Conservation (phyloP, 371 early-diverging fungal genomes). For the Nematocida ausubeli region DNA sequence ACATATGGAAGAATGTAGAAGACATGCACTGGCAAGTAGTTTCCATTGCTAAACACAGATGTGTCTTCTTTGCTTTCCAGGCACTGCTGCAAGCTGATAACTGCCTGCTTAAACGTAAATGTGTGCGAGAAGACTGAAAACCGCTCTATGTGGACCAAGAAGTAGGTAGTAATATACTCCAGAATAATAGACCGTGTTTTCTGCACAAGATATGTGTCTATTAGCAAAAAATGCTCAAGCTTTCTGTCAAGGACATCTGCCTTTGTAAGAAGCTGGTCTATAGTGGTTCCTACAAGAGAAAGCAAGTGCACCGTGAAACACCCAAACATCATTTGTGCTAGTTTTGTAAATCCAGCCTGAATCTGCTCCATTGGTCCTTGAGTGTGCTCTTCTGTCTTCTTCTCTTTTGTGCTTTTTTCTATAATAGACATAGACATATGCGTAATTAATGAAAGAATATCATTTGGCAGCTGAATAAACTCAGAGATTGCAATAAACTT, state of each 20-base stretch:
- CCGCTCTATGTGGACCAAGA: conserved; percentile 16
- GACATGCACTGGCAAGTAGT: conserved; percentile 4
- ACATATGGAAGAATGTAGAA: conserved; percentile 28
- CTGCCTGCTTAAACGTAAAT: neutral
- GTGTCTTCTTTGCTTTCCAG: neutral
- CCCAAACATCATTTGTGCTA: conserved; percentile 2
- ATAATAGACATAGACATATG: neutral
- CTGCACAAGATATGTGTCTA: neutral
- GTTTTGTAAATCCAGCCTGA: neutral
- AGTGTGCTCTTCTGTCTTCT: neutral
- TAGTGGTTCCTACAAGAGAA: neutral
- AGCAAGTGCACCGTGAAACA: conserved; percentile 36
- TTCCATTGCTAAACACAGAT: neutral
- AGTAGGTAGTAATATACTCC: conserved; percentile 6
- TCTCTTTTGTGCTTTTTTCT: neutral
- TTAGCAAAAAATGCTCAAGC: conserved; percentile 24
- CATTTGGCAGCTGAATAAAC: conserved; percentile 11
- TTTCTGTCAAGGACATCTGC: conserved; percentile 24
- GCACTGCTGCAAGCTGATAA: conserved; percentile 6
- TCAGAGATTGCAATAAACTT: conserved; percentile 20
- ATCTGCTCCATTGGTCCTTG: neutral
- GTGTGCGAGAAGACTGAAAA: neutral
- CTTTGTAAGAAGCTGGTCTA: conserved; percentile 21
- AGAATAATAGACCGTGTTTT: neutral
- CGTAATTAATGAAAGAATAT: neutral